phyloP scores from a whole-genome alignment of 2,329 filamentous ascomycete species.

The Botrytis aclada region DNA sequence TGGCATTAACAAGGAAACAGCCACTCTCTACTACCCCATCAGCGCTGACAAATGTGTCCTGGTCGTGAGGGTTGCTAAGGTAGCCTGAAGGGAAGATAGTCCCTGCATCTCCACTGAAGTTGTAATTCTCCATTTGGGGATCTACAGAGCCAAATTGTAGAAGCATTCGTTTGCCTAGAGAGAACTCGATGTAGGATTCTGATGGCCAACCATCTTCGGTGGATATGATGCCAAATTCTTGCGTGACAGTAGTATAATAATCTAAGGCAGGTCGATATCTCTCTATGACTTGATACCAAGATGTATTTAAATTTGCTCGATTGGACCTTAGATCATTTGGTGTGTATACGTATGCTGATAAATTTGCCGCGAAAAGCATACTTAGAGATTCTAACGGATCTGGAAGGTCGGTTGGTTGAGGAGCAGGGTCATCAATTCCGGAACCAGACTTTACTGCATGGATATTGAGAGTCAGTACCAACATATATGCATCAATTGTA shows the following conservation, averaged over 20 bases:
- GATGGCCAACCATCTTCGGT: slow-evolving; percentile 63
- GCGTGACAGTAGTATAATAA: slow-evolving; percentile 47
- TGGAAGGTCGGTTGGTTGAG: slow-evolving; percentile 46
- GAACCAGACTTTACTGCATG: slow-evolving; percentile 51
- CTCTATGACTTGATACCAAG: slow-evolving; percentile 51
- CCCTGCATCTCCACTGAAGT: slow-evolving; percentile 49
- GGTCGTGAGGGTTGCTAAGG: slow-evolving; percentile 40
- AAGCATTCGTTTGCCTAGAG: slow-evolving; percentile 51
- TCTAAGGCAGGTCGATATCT: slow-evolving; percentile 46
- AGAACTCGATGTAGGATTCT: slow-evolving; percentile 55
- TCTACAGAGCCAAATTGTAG: slow-evolving; percentile 55
- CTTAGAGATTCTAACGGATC: slow-evolving; percentile 44
- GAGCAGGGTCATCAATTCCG: slow-evolving; percentile 43
- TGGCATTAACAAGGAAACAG: slow-evolving; percentile 51
- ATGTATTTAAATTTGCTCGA: slow-evolving; percentile 53
- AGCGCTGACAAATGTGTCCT: slow-evolving; percentile 37
- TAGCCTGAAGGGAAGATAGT: slow-evolving; percentile 51
- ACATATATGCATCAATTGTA: slow-evolving; percentile 52
- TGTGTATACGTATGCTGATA: slow-evolving; percentile 53
- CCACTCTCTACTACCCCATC: slow-evolving; percentile 47
- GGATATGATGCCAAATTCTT: slow-evolving; percentile 38
- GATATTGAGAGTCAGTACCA: slow-evolving; percentile 55
- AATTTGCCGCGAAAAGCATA: slow-evolving; percentile 45
- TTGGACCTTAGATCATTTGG: slow-evolving; percentile 49
- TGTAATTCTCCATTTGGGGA: slow-evolving; percentile 54